phyloP scores from a whole-genome alignment of 2,329 filamentous ascomycete genomes.

The Exserohilum turcica region DNA sequence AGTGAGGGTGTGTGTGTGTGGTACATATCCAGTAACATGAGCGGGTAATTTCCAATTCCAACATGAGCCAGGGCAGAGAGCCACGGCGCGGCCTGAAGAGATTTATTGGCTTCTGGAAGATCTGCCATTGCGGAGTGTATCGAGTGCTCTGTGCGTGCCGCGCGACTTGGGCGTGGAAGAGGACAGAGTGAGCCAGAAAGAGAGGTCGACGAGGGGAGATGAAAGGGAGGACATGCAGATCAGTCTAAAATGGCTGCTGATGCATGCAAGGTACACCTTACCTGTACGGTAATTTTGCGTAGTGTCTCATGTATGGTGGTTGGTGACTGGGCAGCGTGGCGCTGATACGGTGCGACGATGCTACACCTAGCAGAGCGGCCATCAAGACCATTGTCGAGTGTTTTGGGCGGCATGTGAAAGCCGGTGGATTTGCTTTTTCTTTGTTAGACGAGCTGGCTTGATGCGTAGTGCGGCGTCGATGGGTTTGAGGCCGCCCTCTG shows the following conservation, averaged over 20 bases:
- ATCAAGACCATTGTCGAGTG: constrained; percentile 11
- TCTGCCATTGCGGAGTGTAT: constrained; percentile 25
- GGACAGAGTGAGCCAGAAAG: neutral
- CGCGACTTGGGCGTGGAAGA: constrained; percentile 3
- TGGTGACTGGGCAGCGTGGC: no score
- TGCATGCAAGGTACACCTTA: neutral
- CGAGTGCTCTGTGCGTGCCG: constrained; percentile 29
- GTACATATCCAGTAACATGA: no score
- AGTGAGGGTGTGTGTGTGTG: no score
- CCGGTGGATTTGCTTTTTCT: neutral
- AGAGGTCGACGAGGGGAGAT: constrained; percentile 8
- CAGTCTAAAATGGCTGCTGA: neutral
- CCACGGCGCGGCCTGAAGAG: neutral
- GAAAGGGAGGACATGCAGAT: constrained; percentile 23
- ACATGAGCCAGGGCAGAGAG: neutral
- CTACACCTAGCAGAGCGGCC: no score
- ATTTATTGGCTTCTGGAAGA: constrained; percentile 26
- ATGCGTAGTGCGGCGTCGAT: no score
- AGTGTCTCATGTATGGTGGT: constrained; percentile 13
- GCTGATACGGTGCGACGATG: no score
- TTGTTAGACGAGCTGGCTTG: neutral
- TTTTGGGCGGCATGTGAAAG: constrained; percentile 32
- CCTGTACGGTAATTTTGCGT: constrained; percentile 6
- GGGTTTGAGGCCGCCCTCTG: neutral
- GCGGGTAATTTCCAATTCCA: neutral